These are phyloP conservation scores for Artemisia tridentata DNA, from an alignment of 129 eudicot species.

Conservation along the genomic window DNA sequence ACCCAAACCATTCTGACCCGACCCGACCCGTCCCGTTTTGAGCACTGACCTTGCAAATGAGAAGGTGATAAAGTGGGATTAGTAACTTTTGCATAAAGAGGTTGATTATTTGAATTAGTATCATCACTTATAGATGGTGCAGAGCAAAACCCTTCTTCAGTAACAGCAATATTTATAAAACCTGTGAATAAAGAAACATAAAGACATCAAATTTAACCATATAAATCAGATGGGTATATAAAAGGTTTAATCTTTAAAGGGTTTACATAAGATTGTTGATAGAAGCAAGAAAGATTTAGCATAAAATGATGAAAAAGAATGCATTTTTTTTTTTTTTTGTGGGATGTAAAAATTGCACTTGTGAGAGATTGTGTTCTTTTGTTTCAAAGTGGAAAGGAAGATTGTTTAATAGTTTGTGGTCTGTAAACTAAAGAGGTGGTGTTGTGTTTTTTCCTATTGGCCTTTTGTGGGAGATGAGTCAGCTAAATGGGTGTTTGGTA, in stretches of 20 bases:
- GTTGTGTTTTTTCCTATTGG: slow-evolving; percentile 16
- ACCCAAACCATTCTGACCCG: background rate
- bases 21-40: slow-evolving; percentile 25
- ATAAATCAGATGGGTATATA: background rate
- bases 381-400: slow-evolving; percentile 8
- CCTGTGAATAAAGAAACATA: slow-evolving; percentile 39
- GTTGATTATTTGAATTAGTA: slow-evolving; percentile 28
- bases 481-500: background rate
- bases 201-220: background rate
- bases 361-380: background rate
- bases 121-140: slow-evolving; percentile 48
- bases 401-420: slow-evolving; percentile 20
- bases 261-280: slow-evolving; percentile 37
- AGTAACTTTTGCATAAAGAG: slow-evolving; percentile 76
- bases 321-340: slow-evolving; percentile 47
- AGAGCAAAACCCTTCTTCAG: slow-evolving; percentile 84
- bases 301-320: slow-evolving; percentile 33
- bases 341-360: background rate
- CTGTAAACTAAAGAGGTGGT: slow-evolving; percentile 10
- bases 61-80: slow-evolving; percentile 92
- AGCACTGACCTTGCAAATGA: slow-evolving; percentile 72
- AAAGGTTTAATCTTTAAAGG: slow-evolving; percentile 12
- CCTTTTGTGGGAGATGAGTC: slow-evolving; percentile 39
- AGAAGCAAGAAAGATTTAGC: slow-evolving; percentile 37
- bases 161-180: slow-evolving; percentile 29